These are phyloP conservation scores for Asterophora parasitica DNA, from an alignment of 768 basidiomycete genomes.

Conservation along the genomic window DNA sequence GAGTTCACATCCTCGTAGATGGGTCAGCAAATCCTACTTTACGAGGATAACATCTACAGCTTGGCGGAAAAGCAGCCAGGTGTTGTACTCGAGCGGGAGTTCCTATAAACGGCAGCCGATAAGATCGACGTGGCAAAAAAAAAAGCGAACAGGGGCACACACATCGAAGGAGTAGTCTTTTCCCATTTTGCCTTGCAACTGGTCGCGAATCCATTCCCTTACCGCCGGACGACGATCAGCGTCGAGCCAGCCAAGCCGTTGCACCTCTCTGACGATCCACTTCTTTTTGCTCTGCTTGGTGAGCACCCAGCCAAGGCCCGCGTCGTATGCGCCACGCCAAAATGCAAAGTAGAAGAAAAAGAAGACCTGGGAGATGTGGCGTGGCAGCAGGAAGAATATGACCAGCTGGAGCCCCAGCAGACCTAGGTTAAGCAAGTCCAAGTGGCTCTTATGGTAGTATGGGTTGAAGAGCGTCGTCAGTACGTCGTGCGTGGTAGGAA, in stretches of 20 bases:
- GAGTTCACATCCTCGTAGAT: background rate
- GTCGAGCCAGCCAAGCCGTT: conserved; percentile 88
- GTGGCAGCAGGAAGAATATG: conserved; percentile 67
- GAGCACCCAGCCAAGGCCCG: conserved; percentile 89
- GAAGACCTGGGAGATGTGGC: conserved; percentile 49
- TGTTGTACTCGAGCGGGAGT: conserved; percentile 89
- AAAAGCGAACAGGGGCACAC: background rate
- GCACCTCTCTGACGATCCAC: conserved; percentile 85
- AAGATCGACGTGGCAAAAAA: conserved; percentile 3
- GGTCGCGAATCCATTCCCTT: conserved; percentile 79
- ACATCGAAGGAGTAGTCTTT: conserved; percentile 90
- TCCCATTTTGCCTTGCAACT: conserved; percentile 91
- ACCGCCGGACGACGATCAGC: conserved; percentile 53
- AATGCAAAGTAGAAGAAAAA: conserved; percentile 91
- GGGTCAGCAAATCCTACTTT: conserved; percentile 55
- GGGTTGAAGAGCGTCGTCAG: conserved; percentile 83
- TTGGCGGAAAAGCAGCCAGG: conserved; percentile 95
- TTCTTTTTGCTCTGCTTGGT: conserved; percentile 93
- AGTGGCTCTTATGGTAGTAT: conserved; percentile 76
- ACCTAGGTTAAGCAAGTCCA: conserved; percentile 82
- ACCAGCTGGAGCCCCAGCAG: conserved; percentile 73
- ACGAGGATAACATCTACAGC: conserved; percentile 94
- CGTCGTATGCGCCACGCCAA: conserved; percentile 91
- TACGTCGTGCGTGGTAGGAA: conserved; percentile 90
- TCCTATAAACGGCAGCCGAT: conserved; percentile 42